Conservation (phyloP, 305 asterid species). For the Fraxinus platypoda region DNA sequence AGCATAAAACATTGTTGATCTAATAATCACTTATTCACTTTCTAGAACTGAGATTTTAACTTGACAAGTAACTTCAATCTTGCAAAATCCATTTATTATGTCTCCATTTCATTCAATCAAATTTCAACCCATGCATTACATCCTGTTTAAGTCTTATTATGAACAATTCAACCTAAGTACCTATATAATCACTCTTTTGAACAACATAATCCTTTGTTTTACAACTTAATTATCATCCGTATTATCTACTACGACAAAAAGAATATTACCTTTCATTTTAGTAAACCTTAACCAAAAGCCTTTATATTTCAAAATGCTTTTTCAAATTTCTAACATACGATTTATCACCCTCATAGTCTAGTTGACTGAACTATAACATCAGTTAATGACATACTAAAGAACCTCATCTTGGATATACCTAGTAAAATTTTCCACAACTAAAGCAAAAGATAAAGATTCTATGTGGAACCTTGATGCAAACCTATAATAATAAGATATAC, state of each 20-base stretch:
- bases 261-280: neutral
- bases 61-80: neutral
- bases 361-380: neutral
- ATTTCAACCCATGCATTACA: neutral
- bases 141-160: neutral
- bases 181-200: neutral
- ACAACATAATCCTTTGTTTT: neutral
- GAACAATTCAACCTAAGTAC: neutral
- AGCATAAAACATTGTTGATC: neutral
- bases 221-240: neutral
- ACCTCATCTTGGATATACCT: neutral
- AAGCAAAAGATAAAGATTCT: neutral
- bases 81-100: neutral
- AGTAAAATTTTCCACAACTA: neutral
- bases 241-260: neutral
- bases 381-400: neutral
- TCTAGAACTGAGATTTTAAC: neutral
- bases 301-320: neutral
- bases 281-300: neutral
- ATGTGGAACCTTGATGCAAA: neutral
- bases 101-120: neutral
- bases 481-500: neutral
- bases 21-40: neutral
- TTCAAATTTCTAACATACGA: neutral
- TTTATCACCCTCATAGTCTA: neutral